Evolutionary conservation across 2,329 filamentous ascomycete species (phyloP).

Genomic region (Daldinia eschscholtzii): DNA sequence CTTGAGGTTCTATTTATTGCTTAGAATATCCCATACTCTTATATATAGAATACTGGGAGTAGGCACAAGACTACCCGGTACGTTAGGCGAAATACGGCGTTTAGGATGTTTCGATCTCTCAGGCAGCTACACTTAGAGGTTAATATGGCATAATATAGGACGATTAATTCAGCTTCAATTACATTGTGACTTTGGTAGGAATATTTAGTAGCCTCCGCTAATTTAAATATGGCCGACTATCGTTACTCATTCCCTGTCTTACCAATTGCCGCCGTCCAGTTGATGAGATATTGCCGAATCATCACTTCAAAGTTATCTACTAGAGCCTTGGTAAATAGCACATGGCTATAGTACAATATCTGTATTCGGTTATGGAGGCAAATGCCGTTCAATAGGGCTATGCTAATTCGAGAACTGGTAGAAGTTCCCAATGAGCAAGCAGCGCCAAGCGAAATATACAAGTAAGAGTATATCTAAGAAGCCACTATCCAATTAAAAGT

Average conservation of each 20-base stretch:
- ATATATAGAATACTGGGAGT: background rate
- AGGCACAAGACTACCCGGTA: background rate
- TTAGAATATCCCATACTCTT: background rate
- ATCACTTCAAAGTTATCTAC: background rate
- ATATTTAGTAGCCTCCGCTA: background rate
- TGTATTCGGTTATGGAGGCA: background rate
- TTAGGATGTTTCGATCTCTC: too few species aligned
- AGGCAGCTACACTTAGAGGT: too few species aligned
- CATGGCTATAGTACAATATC: background rate
- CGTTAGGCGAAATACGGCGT: too few species aligned
- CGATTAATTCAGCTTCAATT: background rate
- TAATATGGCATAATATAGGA: background rate
- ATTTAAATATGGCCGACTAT: background rate
- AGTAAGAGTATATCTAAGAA: slow-evolving; percentile 1
- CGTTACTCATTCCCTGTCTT: background rate
- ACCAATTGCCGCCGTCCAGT: background rate
- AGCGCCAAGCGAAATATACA: slow-evolving; percentile 7
- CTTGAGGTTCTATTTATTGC: background rate
- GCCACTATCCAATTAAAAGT: background rate
- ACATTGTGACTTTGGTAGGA: background rate
- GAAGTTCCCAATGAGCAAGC: background rate
- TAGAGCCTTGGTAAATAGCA: background rate
- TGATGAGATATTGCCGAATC: background rate
- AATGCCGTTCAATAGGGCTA: background rate
- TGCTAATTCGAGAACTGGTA: background rate